Evolutionary conservation across 306 rosid genomes (phyloP), one percentile per base, ranked within the genome.

Genomic region (Castanea sativa): DNA sequence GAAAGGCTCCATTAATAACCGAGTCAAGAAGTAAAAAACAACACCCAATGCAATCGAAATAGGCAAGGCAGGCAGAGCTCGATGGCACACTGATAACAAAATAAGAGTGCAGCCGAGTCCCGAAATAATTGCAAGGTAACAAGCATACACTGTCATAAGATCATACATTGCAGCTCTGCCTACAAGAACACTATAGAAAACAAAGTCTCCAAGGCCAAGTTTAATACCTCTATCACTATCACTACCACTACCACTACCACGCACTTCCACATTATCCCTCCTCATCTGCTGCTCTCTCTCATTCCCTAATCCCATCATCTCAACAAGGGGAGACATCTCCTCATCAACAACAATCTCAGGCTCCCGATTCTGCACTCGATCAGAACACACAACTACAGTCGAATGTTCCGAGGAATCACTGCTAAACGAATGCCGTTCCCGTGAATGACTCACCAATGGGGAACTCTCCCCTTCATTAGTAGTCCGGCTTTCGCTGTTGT

Each of bases 81-180:
- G 86, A 60, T 86, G 91, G 78, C 87, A 88, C 71, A 92, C 93
- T 0, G 99, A 91, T 83, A 92, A 75, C 88, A 94, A 87, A 73
- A 94, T 90, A 52, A 94, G 97, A 51, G 97, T 94, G 91, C 97
- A 92, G 0, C 93, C 97, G 16, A 94, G 90, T 59, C 97, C 97
- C 1, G 95, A 94, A 78, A 94, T 86, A 81, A 94, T 94, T 35
- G 97, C 99, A 77, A 94, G 97, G 85, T 94, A 94, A 86, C 97
- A 94, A 75, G 97, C 99, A 79, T 94, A 92, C 7, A 92, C 97
- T 2, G 97, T 94, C 99, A 92, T 94, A 21, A 94, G 97, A 81
- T 94, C 99, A 88, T 91, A 91, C 97, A 92, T 94, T 60, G 99
- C 97, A 82, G 99, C 97, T 83, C 99, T 91, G 55, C 97, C 95